A percentile compares a stretch with the other conserved stretches of the same genome.
These are phyloP conservation scores for Phytophthora nicotianae DNA, from an alignment of 352 stramenopile species.

Conservation along the genomic window DNA sequence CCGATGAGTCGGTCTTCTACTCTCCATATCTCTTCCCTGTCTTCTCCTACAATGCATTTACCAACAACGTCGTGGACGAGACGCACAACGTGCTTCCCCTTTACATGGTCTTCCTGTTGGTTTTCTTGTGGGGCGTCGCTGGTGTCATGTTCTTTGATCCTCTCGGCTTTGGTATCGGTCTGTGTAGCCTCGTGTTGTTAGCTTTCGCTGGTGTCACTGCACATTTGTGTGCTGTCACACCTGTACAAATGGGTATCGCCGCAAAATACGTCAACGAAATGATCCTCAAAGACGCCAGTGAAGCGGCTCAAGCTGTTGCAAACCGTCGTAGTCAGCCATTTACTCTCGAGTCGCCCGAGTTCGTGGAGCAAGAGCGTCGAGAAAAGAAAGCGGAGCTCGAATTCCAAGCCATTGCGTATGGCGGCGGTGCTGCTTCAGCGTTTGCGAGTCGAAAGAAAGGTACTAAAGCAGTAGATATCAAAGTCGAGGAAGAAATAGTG, in stretches of 20 bases:
- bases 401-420: slow-evolving; percentile 83
- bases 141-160: slow-evolving; percentile 92
- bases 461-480: slow-evolving; percentile 23
- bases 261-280: slow-evolving; percentile 91
- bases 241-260: slow-evolving; percentile 87
- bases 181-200: slow-evolving; percentile 87
- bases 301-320: slow-evolving; percentile 68
- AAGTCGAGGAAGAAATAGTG: slow-evolving; percentile 19
- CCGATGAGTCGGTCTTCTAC: slow-evolving; percentile 79
- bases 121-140: slow-evolving; percentile 85
- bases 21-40: slow-evolving; percentile 91
- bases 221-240: slow-evolving; percentile 81
- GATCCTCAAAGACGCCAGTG: slow-evolving; percentile 86
- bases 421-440: slow-evolving; percentile 34
- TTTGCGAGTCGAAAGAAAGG: slow-evolving; percentile 62
- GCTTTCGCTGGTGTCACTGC: slow-evolving; percentile 76
- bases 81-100: slow-evolving; percentile 69
- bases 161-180: slow-evolving; percentile 85
- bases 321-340: slow-evolving; percentile 72
- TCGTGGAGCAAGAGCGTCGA: slow-evolving; percentile 68
- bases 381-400: slow-evolving; percentile 84
- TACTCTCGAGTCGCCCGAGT: slow-evolving; percentile 78
- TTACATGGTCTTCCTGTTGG: slow-evolving; percentile 72
- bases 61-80: slow-evolving; percentile 91
- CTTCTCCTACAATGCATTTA: slow-evolving; percentile 91